Base-by-base conservation (phyloP, 768 basidiomycete species). In the Podaxis sp. region DNA sequence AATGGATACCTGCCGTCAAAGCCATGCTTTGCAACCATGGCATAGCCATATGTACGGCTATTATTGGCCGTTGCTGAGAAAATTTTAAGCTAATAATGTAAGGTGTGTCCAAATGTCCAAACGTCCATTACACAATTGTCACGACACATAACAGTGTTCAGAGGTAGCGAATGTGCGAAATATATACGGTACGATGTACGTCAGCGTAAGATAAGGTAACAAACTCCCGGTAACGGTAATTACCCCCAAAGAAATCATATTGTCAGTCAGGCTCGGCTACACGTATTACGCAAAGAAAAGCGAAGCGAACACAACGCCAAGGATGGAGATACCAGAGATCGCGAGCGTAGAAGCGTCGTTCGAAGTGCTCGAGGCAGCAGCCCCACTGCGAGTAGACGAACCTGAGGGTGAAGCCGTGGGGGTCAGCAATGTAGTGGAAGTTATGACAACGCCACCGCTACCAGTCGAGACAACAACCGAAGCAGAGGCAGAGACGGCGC, bases 261-360 rank as follows among this genome's bases (percentile, higher is more conserved):
- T 17, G 19, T n/a, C 44, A 46, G 7, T 46, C 17, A n/a, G 7
- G 44, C 33, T 33, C 33, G 5, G 9, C 7, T n/a, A n/a, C 44
- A 46, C 17, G 7, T 46, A 17, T 64, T 49, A 66, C 22, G 65
- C 55, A 58, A 70, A 55, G 66, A 70, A 67, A 42, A 68, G 39
- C 6, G 69, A 66, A 24, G 64, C 63, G 59, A 70, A 65, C 38
- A 68, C 64, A 30, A 66, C 64, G 40, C 67, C 67, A 19, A 70
- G 44, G 28, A 67, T 28, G 12, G 71, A 64, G 28, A 70, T 61
- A 30, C 71, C 67, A 4, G 69, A 69, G 52, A 71, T 63, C 36
- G 67, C 67, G 15, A 70, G 66, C 12, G 69, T 48, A 17, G 68
- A 66, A 6, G 68, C 69, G 22, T 67, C 67, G 9, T 68, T 60